Base-by-base conservation (phyloP, 1,284 basidiomycete genomes). In the Mycena citricolor region DNA sequence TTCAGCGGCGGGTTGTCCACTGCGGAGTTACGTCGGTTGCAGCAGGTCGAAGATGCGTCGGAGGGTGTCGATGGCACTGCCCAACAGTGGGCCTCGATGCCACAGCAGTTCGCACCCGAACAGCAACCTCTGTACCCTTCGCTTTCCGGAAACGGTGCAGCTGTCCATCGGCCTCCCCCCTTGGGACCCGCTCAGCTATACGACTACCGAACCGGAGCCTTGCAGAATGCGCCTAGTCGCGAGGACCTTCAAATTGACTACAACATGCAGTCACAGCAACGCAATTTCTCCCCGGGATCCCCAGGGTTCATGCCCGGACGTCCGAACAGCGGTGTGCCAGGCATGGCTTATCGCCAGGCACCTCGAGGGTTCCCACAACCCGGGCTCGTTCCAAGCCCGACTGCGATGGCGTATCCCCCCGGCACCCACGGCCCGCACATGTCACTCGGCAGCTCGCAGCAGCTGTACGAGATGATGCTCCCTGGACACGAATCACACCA, bases 391-490 rank as follows among this genome's bases (percentile, higher is more conserved):
- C 72, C 76, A 6, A 81, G 69, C 44, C 74, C 79, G 8, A 73
- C 74, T 7, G 65, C 70, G 43, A 68, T 82, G 56, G 72, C 66
- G 21, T 87, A 84, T 61, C 65, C 73, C 21, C 67, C 68, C 24
- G 68, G 72, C 35, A 65, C 64, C 22, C 77, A 83, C 56, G 71
- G 79, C 12, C 67, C 80, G 11, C 77, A 82, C 47, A 70, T 86
- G 49, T 79, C 84, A 11, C 66, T 87, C 41, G 81, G 78, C 47
- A 85, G 77, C 58, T 70, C 79, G 14, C 85, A 86, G 57, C 86
- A 87, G 56, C 56, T 87, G 47, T 88, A 86, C 54, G 84, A 89
- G 57, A 83, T 87, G 79, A 82, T 87, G 74, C 64, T 82, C 38
- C 78, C 82, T 35, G 65, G 60, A 8, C 65, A 71, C 42, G 81